A percentile compares a stretch with the other conserved stretches of the same genome.
These are phyloP conservation scores for Medakamo hakoo DNA, from an alignment of 139 green algal genomes.

Conservation along the genomic window DNA sequence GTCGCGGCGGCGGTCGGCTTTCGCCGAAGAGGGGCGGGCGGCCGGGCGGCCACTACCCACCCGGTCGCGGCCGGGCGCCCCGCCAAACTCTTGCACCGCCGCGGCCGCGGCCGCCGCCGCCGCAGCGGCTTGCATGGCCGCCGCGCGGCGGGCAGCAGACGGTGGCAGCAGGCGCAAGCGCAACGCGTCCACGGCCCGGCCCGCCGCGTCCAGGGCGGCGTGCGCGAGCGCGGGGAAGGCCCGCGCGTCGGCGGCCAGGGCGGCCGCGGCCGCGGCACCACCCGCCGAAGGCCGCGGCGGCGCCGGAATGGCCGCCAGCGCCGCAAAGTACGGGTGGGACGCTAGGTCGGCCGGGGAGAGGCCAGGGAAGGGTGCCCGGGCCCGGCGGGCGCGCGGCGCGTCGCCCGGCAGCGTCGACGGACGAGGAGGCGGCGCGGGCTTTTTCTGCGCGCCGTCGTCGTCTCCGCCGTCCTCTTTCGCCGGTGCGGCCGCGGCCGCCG, in stretches of 20 bases:
- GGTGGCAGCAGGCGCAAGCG: slow-evolving; percentile 7
- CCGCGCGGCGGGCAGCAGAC: neutral
- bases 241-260: neutral
- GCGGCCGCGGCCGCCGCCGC: neutral
- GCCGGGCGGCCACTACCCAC: neutral
- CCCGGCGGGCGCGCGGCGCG: neutral
- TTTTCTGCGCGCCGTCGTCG: neutral
- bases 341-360: slow-evolving; percentile 3
- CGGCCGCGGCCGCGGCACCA: neutral
- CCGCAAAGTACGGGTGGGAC: slow-evolving; percentile 19
- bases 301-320: neutral
- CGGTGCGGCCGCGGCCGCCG: neutral
- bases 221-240: slow-evolving; percentile 4
- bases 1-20: neutral
- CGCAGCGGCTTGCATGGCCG: neutral
- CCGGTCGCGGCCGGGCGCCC: slow-evolving; percentile 1
- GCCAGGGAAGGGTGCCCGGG: neutral
- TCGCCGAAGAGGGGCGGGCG: too few relatives aligned
- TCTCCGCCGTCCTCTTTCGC: neutral
- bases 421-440: neutral
- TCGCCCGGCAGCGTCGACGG: neutral
- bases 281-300: neutral
- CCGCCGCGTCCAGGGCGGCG: slow-evolving; percentile 15
- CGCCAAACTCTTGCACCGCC: neutral
- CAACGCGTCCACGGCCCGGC: slow-evolving; percentile 10